Evolutionary conservation across 768 basidiomycete species (phyloP), one percentile per base, ranked within the genome.

Genomic region (Hysterangium stoloniferum): DNA sequence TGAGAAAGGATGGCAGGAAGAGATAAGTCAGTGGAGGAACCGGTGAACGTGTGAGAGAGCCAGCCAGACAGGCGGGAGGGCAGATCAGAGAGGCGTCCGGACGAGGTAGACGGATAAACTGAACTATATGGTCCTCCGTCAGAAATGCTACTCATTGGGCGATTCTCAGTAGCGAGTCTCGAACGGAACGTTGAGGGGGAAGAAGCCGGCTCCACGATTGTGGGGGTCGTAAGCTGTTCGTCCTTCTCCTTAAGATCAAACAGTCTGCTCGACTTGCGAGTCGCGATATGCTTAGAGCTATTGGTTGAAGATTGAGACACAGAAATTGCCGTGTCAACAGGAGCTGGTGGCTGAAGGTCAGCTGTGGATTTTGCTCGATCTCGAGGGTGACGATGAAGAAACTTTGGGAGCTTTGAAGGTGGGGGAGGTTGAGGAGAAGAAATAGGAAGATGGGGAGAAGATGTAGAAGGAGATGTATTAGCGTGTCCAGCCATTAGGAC

Each of bases 21-120:
- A 2, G 80, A 76, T 15, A 89, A 75, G 67, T 88, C 86, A 1
- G 81, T 79, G 0, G 82, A 72, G 1, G 86, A 87, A 1, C 79
- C 64, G 61, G 74, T 77, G 66, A 90, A 86, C 0, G 84, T 83
- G 64, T 88, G 84, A 0, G 82, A 77, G 66, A 89, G 76, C 86
- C 87, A 86, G 57, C 86, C 85, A 0, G 85, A 81, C 38, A 89
- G 77, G 0, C 87, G 75, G 12, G 79, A 81, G 1, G 86, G 82
- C 27, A 89, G 73, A 68, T 87, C 84, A 54, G 76, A 69, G 54
- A 86, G 75, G 48, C 78, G 74, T 38, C 67, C 66, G 33, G 76
- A 73, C n/a, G 70, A 66, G 50, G 69, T 58, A 12, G 55, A 53
- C 15, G 51, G 45, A 32, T 53, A 45, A 47, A 51, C 73, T 75